phyloP scores from a whole-genome alignment of 2,329 filamentous ascomycete genomes.

The Ampelomyces quisqualis region DNA sequence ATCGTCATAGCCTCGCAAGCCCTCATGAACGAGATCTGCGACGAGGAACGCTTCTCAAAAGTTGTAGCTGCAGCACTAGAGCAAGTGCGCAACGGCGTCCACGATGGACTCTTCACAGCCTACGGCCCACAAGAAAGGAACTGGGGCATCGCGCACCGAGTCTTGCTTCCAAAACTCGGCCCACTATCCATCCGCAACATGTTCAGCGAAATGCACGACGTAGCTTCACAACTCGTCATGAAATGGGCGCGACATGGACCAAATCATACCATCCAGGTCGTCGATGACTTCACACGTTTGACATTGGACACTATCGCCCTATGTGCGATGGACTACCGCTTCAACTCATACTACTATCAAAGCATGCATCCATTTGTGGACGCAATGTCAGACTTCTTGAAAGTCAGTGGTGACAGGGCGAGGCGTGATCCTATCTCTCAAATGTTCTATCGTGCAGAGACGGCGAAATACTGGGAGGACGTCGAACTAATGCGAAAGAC shows the following conservation, averaged over 20 bases:
- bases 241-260: conserved; percentile 64
- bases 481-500: conserved; percentile 58
- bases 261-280: conserved; percentile 36
- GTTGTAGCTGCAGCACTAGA: conserved; percentile 30
- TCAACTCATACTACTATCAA: conserved; percentile 45
- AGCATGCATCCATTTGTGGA: conserved; percentile 43
- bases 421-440: conserved; percentile 34
- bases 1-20: conserved; percentile 36
- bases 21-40: conserved; percentile 44
- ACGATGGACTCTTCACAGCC: conserved; percentile 47
- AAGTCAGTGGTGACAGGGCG: conserved; percentile 38
- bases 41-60: conserved; percentile 43
- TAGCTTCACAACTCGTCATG: conserved; percentile 64
- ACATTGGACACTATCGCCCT: conserved; percentile 44
- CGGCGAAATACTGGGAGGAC: conserved; percentile 55
- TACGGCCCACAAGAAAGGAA: conserved; percentile 43
- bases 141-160: conserved; percentile 61
- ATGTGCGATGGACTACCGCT: conserved; percentile 46
- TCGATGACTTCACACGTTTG: conserved; percentile 43
- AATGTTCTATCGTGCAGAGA: conserved; percentile 39
- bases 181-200: conserved; percentile 67
- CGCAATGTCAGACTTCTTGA: conserved; percentile 43
- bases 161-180: conserved; percentile 69
- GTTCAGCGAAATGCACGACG: conserved; percentile 62
- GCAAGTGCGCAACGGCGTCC: conserved; percentile 40